Base-by-base conservation (phyloP, 306 rosid genomes). In the Pueraria montana region DNA sequence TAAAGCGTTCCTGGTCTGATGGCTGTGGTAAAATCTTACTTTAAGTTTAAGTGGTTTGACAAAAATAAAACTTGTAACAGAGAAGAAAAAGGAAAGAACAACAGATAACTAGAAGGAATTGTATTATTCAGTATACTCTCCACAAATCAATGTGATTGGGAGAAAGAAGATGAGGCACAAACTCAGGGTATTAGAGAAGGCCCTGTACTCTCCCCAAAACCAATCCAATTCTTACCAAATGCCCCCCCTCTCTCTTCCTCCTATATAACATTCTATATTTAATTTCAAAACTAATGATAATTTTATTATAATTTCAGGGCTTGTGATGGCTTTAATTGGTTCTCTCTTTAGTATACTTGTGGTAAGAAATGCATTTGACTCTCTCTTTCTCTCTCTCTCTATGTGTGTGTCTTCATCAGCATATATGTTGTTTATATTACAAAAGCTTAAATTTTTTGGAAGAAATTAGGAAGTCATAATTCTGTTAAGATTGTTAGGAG, bases 261-360 rank as follows among this genome's bases (percentile, higher is more conserved):
- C 4, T n/a, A n/a, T 61, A 11, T 23, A n/a, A 26, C 20, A 1
- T 18, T 18, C 20, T 24, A 10, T 27, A 0, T 74, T 23, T 21
- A 81, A 72, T 73, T 32, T 48, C 4, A 70, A 66, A 40, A 52
- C 70, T 80, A 6, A 24, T 26, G 14, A 24, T 66, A 2, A 6
- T 81, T 76, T 75, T 82, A 24, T 74, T 68, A n/a, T 62, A 49
- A 55, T 83, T 88, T 82, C 91, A 91, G 95, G 95, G 83, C 91
- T 91, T 69, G 85, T 89, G 81, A 87, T 91, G 93, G 87, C 95
- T 53, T 84, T 91, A 62, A 89, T 91, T 7, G 95, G 95, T 36
- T 91, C 95, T 72, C 62, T 89, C 14, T 88, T 89, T 20, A 86
- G 91, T 75, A 74, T 89, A 34, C 86, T 91, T 40, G 90, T 91